phyloP scores from a whole-genome alignment of 73 alveolate genomes.

The Tetrahymena borealis region DNA sequence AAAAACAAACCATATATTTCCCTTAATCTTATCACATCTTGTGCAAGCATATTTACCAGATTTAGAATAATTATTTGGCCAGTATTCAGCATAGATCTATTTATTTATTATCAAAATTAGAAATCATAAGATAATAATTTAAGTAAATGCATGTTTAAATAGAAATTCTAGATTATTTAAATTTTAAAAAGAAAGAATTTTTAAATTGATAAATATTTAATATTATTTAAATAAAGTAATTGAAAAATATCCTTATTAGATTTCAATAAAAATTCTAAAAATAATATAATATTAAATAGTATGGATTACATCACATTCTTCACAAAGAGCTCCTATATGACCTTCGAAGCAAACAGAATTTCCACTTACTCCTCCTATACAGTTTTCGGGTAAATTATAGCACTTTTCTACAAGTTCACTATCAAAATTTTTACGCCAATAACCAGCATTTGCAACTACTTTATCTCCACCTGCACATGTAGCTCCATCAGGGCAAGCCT shows the following conservation, averaged over 20 bases:
- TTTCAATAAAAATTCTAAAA: too few species aligned
- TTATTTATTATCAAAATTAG: too few species aligned
- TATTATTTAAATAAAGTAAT: too few species aligned
- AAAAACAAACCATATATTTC: not conserved
- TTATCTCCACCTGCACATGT: slow-evolving; percentile 18
- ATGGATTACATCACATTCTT: slow-evolving; percentile 18
- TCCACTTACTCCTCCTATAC: slow-evolving; percentile 22
- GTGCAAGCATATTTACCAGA: not conserved
- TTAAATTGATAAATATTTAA: too few species aligned
- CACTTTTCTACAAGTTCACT: slow-evolving; percentile 27
- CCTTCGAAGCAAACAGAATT: not conserved
- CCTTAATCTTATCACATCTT: not conserved
- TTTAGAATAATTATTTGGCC: not conserved
- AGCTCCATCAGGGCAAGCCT: slow-evolving; percentile 26
- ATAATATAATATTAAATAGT: too few species aligned
- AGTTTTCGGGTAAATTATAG: not conserved
- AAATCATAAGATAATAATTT: too few species aligned
- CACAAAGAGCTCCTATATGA: slow-evolving; percentile 29
- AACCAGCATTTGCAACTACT: slow-evolving; percentile 33
- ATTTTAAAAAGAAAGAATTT: too few species aligned
- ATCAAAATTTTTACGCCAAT: slow-evolving; percentile 32
- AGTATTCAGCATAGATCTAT: too few species aligned
- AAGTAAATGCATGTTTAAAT: too few species aligned
- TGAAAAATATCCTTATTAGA: too few species aligned
- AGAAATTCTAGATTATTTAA: too few species aligned